Evolutionary conservation across 495 filamentous ascomycete species (phyloP).

Genomic region (Lasiosphaeris hirsuta): DNA sequence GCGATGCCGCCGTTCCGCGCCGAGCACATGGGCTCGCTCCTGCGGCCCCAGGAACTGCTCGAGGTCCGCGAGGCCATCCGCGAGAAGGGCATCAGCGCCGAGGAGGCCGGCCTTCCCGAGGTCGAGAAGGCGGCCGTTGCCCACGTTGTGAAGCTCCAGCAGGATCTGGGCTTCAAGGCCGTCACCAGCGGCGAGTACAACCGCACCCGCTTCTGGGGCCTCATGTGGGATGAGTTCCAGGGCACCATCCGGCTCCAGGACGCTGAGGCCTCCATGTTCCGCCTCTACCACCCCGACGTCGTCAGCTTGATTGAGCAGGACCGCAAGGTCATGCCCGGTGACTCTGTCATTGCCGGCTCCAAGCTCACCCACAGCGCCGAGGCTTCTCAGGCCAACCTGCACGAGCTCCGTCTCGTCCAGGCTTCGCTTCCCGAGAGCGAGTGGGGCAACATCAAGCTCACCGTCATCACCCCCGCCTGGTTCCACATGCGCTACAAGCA

Average conservation of each 20-base stretch:
- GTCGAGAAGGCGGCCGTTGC: slow-evolving; percentile 65
- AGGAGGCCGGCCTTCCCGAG: slow-evolving; percentile 49
- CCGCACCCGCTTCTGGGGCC: slow-evolving; percentile 61
- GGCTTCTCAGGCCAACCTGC: slow-evolving; percentile 63
- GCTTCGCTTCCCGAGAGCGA: slow-evolving; percentile 54
- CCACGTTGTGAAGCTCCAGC: slow-evolving; percentile 62
- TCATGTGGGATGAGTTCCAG: slow-evolving; percentile 72
- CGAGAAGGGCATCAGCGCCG: slow-evolving; percentile 54
- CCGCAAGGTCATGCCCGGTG: slow-evolving; percentile 67
- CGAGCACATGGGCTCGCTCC: slow-evolving; percentile 79
- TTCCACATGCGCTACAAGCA: slow-evolving; percentile 72
- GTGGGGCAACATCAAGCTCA: slow-evolving; percentile 66
- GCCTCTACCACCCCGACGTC: slow-evolving; percentile 74
- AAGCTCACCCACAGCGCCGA: slow-evolving; percentile 67
- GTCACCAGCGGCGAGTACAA: slow-evolving; percentile 76
- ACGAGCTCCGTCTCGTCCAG: slow-evolving; percentile 66
- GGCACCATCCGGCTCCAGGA: slow-evolving; percentile 61
- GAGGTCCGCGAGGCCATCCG: slow-evolving; percentile 56
- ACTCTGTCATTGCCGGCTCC: slow-evolving; percentile 68
- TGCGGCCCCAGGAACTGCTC: slow-evolving; percentile 68
- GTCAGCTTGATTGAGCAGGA: slow-evolving; percentile 59
- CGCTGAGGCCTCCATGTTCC: slow-evolving; percentile 66
- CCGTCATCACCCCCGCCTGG: slow-evolving; percentile 62
- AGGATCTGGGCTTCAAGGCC: slow-evolving; percentile 62
- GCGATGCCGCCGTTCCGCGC: slow-evolving; percentile 72